Base-by-base conservation (phyloP, 176 grass and related monocot species). In the Luzula sylvatica region DNA sequence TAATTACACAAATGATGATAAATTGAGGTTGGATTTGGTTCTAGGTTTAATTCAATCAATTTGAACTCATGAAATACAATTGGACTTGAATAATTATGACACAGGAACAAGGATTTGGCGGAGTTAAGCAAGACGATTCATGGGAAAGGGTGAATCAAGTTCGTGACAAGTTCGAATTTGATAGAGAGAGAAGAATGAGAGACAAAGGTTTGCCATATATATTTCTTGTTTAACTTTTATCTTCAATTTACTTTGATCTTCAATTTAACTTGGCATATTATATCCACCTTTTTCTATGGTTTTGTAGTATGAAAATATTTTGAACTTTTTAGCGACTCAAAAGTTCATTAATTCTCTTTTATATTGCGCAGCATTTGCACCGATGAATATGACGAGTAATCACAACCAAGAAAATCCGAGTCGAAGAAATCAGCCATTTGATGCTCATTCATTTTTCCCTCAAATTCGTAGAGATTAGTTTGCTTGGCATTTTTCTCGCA, bases 111-210 rank as follows among this genome's bases (percentile, higher is more conserved):
- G 26, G 56, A 58, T 76, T 76, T 16, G 65, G 52, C 11, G 68
- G 50, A 22, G 73, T 46, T 47, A 75, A 75, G 44, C 87, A 86
- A 65, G 61, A 68, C 68, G 75, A 77, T 24, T 76, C 65, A 22
- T 86, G 78, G 85, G 80, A 96, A 86, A 96, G 77, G 68, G 78
- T 90, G 73, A 71, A 56, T 38, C 85, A 96, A 83, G 72, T 96
- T 72, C 85, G 81, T 41, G 92, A 98, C 60, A 98, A 90, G 66
- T 98, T 98, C 66, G 92, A 98, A 69, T 90, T 89, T 62, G 92
- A 90, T 29, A 84, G 92, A 77, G 92, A 98, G 52, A 82, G 58
- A 46, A 86, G 78, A 74, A 86, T 98, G 46, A 77, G 78, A 56
- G 85, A 82, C 45, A 83, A 76, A 80, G 92, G 92, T 98, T 74